A percentile compares a stretch with the other conserved stretches of the same genome.
These are phyloP conservation scores for Silene latifolia DNA, from an alignment of 148 eudicot genomes.

Conservation along the genomic window DNA sequence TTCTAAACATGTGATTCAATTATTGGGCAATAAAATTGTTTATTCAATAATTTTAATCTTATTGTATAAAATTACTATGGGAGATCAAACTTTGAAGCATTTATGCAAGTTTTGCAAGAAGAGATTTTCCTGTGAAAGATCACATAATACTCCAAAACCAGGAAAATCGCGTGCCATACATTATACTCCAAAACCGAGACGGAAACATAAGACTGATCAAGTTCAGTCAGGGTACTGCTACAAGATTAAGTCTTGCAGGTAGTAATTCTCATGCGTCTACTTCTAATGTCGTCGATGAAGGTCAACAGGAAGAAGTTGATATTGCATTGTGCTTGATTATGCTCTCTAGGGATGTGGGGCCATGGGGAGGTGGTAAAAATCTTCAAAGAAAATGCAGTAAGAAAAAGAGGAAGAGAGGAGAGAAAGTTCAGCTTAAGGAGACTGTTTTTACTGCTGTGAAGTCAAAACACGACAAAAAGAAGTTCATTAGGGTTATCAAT, in stretches of 20 bases:
- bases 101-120: slow-evolving; percentile 73
- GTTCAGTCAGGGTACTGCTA: slow-evolving; percentile 21
- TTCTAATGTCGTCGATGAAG: slow-evolving; percentile 67
- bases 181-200: slow-evolving; percentile 23
- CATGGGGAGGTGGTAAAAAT: slow-evolving; percentile 31
- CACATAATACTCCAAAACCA: slow-evolving; percentile 51
- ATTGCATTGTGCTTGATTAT: slow-evolving; percentile 84
- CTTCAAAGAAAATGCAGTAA: slow-evolving; percentile 9
- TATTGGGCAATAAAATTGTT: too few species aligned
- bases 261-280: slow-evolving; percentile 45
- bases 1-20: too few species aligned
- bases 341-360: slow-evolving; percentile 67
- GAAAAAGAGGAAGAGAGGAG: slow-evolving; percentile 9
- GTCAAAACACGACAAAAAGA: not conserved
- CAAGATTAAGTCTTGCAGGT: slow-evolving; percentile 43
- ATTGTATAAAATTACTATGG: slow-evolving; percentile 28
- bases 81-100: slow-evolving; percentile 50
- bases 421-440: slow-evolving; percentile 1
- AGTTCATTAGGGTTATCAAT: not conserved
- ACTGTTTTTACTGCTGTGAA: slow-evolving; percentile 20
- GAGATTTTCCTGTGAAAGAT: slow-evolving; percentile 82
- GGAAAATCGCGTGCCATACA: slow-evolving; percentile 19
- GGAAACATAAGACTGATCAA: slow-evolving; percentile 25
- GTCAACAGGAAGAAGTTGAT: slow-evolving; percentile 37
- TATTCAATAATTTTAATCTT: not conserved